Conservation (phyloP, 208 protist genomes). For the Phytomonas sp. region DNA sequence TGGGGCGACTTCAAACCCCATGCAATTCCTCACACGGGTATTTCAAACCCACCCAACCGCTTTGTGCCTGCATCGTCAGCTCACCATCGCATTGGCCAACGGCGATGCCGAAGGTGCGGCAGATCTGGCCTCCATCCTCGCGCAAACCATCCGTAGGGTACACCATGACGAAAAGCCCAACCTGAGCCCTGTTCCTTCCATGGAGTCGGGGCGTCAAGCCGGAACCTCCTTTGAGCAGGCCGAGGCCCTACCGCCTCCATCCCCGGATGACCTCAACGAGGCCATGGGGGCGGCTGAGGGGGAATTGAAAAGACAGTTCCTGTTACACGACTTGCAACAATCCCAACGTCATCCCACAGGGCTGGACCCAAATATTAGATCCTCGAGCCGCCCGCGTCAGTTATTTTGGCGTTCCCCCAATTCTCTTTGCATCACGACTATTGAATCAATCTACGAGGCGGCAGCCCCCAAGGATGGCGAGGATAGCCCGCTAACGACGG, state of each 20-base stretch:
- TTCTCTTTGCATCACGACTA: constrained; percentile 56
- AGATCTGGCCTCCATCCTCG: constrained; percentile 59
- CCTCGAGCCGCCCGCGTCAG: neutral
- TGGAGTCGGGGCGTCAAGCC: neutral
- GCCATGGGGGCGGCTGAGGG: constrained; percentile 12
- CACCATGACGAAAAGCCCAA: neutral
- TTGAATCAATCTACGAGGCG: constrained; percentile 78
- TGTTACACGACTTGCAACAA: neutral
- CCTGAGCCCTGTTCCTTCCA: no score
- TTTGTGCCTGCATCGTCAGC: constrained; percentile 58
- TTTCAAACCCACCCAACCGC: constrained; percentile 60
- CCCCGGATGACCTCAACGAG: constrained; percentile 19
- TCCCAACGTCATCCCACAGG: neutral
- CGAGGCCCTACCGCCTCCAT: constrained; percentile 14
- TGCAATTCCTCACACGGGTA: constrained; percentile 57
- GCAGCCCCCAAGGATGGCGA: constrained; percentile 27
- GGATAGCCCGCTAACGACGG: constrained; percentile 23
- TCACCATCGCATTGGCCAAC: constrained; percentile 52
- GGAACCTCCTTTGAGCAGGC: neutral
- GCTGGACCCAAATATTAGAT: neutral
- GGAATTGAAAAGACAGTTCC: neutral
- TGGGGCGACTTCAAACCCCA: constrained; percentile 13
- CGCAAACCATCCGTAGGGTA: constrained; percentile 32
- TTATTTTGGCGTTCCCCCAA: constrained; percentile 22
- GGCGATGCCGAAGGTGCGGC: constrained; percentile 52